Conservation (phyloP, 2,329 filamentous ascomycete genomes). For the Cercospora nicotianae region DNA sequence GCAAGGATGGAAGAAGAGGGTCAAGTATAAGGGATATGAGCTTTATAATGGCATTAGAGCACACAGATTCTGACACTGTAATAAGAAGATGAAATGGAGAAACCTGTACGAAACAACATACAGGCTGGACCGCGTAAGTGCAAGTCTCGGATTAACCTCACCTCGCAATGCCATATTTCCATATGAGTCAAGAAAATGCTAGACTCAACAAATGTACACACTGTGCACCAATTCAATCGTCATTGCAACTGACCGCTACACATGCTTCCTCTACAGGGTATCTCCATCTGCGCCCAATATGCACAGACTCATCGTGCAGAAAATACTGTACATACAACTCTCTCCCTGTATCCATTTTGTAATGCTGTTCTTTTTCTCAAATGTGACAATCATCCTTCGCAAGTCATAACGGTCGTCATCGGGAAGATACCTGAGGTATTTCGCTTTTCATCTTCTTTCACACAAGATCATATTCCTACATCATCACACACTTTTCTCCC, state of each 20-base stretch:
- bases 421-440: not conserved
- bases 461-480: conserved; percentile 1
- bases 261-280: not conserved
- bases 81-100: too few relatives aligned
- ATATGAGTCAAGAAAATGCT: not conserved
- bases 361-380: not conserved
- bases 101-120: not conserved
- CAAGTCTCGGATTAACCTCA: not conserved
- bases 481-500: conserved; percentile 5
- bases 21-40: not conserved
- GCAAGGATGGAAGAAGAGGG: not conserved
- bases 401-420: conserved; percentile 11
- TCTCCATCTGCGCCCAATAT: not conserved
- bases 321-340: not conserved
- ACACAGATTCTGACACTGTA: too few relatives aligned
- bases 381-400: not conserved
- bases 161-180: not conserved
- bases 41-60: not conserved
- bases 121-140: not conserved
- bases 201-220: not conserved
- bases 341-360: not conserved
- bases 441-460: not conserved
- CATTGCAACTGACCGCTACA: not conserved
- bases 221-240: not conserved
- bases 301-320: not conserved